Conservation (phyloP, 768 basidiomycete genomes). For the Cystobasidium ongulense region DNA sequence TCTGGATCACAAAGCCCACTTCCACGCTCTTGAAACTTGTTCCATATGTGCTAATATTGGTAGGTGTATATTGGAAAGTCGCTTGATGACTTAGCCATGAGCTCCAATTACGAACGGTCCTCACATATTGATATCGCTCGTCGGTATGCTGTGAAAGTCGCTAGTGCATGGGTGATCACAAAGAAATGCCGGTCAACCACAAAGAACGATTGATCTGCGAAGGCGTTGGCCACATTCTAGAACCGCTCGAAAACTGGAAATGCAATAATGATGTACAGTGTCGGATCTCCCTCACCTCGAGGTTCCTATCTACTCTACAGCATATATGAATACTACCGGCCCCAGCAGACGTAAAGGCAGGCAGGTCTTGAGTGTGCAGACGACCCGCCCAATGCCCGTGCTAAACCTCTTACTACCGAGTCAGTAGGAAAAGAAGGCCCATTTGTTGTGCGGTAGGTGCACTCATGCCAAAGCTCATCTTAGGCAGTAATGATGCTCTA, state of each 20-base stretch:
- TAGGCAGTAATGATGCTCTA: neutral
- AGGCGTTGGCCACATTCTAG: constrained; percentile 40
- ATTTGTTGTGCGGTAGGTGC: constrained; percentile 32
- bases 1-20: too few species aligned
- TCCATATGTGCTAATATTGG: too few species aligned
- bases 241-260: constrained; percentile 32
- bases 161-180: too few species aligned
- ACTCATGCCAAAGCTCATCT: too few species aligned
- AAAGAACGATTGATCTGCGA: constrained; percentile 37
- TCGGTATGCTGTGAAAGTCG: too few species aligned
- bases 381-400: constrained; percentile 35
- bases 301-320: constrained; percentile 39
- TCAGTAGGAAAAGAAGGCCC: constrained; percentile 32
- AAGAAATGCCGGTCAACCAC: constrained; percentile 10
- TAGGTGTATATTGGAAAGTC: too few species aligned
- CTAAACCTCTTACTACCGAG: constrained; percentile 14
- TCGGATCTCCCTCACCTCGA: constrained; percentile 24
- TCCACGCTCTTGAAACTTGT: too few species aligned
- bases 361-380: constrained; percentile 38
- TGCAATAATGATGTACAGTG: constrained; percentile 33
- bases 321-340: constrained; percentile 36
- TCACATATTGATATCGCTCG: too few species aligned
- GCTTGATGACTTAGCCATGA: too few species aligned
- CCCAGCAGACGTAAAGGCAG: constrained; percentile 39
- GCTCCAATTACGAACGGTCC: too few species aligned